Percentiles rank a stretch among this genome's conserved stretches.
Evolutionary conservation across 228 moss, liverwort and hornwort genomes (phyloP).

Genomic region (Sphagnum magellanicum): DNA sequence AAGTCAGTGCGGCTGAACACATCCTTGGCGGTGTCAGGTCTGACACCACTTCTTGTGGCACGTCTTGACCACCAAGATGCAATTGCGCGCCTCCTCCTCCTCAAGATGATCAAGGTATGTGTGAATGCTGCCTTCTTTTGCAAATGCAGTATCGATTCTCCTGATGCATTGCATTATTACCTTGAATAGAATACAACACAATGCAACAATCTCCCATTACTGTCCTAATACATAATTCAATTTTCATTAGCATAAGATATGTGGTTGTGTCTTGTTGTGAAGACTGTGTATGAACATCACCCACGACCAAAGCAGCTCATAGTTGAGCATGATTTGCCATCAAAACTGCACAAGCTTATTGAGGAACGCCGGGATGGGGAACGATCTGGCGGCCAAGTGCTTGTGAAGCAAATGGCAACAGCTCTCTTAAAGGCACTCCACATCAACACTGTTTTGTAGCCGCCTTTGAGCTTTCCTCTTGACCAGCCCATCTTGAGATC

Average conservation of each 20-base stretch:
- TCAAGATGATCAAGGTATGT: constrained; percentile 90
- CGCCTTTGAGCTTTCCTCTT: background rate
- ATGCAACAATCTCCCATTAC: no score
- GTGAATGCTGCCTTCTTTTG: background rate
- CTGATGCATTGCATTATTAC: background rate
- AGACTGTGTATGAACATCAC: constrained; percentile 97
- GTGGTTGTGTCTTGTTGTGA: constrained; percentile 1
- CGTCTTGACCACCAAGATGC: constrained; percentile 95
- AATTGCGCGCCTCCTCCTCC: constrained; percentile 78
- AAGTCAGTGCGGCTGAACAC: constrained; percentile 91
- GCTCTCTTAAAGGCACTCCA: constrained; percentile 86
- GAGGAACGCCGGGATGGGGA: constrained; percentile 91
- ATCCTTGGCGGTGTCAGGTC: constrained; percentile 82
- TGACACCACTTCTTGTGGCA: constrained; percentile 84
- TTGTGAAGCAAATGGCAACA: constrained; percentile 94
- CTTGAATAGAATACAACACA: no score
- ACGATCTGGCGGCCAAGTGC: constrained; percentile 90
- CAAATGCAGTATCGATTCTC: background rate
- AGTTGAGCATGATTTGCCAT: constrained; percentile 79
- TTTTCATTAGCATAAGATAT: no score
- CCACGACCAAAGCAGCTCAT: constrained; percentile 96
- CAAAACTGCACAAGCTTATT: constrained; percentile 66
- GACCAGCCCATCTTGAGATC: no score
- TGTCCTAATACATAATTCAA: no score
- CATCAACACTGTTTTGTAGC: constrained; percentile 86